A percentile compares a stretch with the other conserved stretches of the same genome.
phyloP scores from a whole-genome alignment of 148 eudicot species.

The Diospyros lotus region DNA sequence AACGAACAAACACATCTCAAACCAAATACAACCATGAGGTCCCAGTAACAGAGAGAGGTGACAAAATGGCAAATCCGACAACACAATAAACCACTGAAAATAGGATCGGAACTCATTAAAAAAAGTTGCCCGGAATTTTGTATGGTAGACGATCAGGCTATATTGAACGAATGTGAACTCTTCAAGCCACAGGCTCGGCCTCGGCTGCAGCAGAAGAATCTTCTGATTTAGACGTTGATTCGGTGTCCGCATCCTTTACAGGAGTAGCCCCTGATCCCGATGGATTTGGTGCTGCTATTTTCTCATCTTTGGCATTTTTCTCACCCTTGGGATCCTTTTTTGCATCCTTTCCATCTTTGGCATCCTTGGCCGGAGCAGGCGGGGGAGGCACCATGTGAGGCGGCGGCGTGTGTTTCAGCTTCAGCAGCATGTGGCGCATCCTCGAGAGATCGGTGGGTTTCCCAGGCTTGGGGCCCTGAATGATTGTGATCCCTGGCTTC shows the following conservation, averaged over 20 bases:
- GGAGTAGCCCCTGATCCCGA: slow-evolving; percentile 20
- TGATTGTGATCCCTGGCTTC: slow-evolving; percentile 67
- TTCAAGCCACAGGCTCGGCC: slow-evolving; percentile 40
- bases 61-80: slow-evolving; percentile 8
- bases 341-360: slow-evolving; percentile 45
- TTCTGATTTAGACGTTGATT: slow-evolving; percentile 31
- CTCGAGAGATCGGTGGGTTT: slow-evolving; percentile 95
- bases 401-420: slow-evolving; percentile 90
- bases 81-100: slow-evolving; percentile 2
- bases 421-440: slow-evolving; percentile 72
- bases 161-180: background rate
- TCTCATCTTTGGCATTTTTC: slow-evolving; percentile 28
- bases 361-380: slow-evolving; percentile 64
- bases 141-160: too few species aligned
- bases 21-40: slow-evolving; percentile 1
- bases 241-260: slow-evolving; percentile 31
- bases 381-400: slow-evolving; percentile 92
- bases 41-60: background rate
- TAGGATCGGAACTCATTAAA: background rate
- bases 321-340: slow-evolving; percentile 35
- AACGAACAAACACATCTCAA: slow-evolving; percentile 5
- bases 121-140: background rate
- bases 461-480: slow-evolving; percentile 98
- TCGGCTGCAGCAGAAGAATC: slow-evolving; percentile 29
- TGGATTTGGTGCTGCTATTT: slow-evolving; percentile 26